Base-by-base conservation (phyloP, 73 alveolate species). In the Uronychia setigera region DNA sequence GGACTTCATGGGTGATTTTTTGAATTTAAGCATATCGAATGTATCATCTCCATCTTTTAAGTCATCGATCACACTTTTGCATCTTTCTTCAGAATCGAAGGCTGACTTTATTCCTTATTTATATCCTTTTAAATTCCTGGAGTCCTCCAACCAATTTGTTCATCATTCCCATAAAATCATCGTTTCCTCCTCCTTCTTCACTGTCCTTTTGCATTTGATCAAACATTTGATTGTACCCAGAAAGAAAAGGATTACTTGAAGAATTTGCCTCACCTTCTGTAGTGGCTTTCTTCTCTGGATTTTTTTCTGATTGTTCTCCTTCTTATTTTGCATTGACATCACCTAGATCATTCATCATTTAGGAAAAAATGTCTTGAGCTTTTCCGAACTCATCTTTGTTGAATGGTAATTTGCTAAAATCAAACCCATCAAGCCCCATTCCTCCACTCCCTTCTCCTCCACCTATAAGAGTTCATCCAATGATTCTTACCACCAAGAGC, bases 181-280 rank as follows among this genome's bases (percentile, higher is more conserved):
- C 80, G 34, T 30, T 29, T 60, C 81, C 78, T 27, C 87, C 87
- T 30, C 74, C 74, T 79, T 59, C 78, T 19, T 59, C 77, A 79
- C 85, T 58, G 30, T 34, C 60, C 80, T 26, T 58, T 27, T 35
- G 89, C 32, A 60, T 67, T 35, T 28, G 85, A 59, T 74, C 34
- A 13, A 14, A 77, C 91, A 85, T 85, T 57, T 85, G 87, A 31
- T 78, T 76, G 58, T 84, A 85, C 29, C 85, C 91, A 26, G 26
- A 32, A 30, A 85, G 29, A 46, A 85, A 85, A 13, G 91, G 91
- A 34, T 83, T 83, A 26, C 32, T 80, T 58, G 74, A 32, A 1
- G 29, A 1, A 31, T 79, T 35, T 19, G 59, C 32, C 27, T 59
- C 80, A 57, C 80, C 58, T 26, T 29, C 59, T 1, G 80, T 59